Evolutionary conservation across 2,329 filamentous ascomycete genomes (phyloP).

Genomic region (Penicillium sp.): DNA sequence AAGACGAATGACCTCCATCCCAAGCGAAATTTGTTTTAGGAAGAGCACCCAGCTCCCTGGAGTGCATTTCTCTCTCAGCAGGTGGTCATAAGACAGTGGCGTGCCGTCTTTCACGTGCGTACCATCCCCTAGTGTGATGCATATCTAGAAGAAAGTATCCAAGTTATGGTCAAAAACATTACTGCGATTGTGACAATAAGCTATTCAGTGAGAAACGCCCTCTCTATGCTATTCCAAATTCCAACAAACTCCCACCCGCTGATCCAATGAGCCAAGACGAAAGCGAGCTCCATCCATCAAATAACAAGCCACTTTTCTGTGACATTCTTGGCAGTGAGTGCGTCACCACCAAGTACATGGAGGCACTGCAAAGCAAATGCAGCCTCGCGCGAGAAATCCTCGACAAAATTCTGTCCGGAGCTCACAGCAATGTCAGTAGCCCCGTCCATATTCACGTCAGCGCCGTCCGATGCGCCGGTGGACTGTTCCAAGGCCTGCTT

Average conservation of each 20-base stretch:
- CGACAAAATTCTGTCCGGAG: slow-evolving; percentile 35
- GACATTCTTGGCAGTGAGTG: slow-evolving; percentile 60
- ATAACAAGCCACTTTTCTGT: slow-evolving; percentile 63
- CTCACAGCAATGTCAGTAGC: slow-evolving; percentile 7
- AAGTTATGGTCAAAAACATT: background rate
- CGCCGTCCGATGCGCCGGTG: slow-evolving; percentile 48
- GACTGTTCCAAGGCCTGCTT: slow-evolving; percentile 27
- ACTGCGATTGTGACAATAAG: background rate
- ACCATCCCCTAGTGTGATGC: background rate
- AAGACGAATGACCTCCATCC: background rate
- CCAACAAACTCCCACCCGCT: background rate
- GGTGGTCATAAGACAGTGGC: too few relatives aligned
- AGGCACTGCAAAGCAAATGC: slow-evolving; percentile 74
- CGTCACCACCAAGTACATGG: slow-evolving; percentile 66
- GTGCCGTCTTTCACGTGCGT: background rate
- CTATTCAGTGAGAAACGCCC: background rate
- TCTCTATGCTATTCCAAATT: background rate
- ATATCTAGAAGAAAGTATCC: background rate
- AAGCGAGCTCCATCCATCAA: slow-evolving; percentile 29
- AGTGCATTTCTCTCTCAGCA: background rate
- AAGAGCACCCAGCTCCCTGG: background rate
- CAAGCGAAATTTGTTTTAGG: background rate
- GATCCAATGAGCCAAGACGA: background rate
- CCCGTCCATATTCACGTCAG: slow-evolving; percentile 30
- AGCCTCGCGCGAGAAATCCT: slow-evolving; percentile 69